These are phyloP conservation scores for Talaromyces sp. DNA, from an alignment of 2,329 filamentous ascomycete species.

Conservation along the genomic window DNA sequence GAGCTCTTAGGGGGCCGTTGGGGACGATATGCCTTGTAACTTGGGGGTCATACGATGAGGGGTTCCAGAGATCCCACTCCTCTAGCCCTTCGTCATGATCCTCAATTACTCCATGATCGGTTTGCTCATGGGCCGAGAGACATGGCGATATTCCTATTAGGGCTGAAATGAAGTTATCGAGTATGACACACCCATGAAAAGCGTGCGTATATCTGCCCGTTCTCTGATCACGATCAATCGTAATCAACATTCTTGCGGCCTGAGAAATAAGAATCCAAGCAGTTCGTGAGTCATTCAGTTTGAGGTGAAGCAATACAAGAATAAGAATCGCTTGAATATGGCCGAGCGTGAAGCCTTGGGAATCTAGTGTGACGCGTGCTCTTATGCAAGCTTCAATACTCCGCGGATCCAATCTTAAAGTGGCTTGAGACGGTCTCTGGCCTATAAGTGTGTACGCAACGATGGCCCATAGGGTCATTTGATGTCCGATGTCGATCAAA, in stretches of 20 bases:
- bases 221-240: background rate
- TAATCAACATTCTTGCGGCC: background rate
- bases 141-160: background rate
- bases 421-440: background rate
- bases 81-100: background rate
- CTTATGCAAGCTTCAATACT: constrained; percentile 7
- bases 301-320: constrained; percentile 54
- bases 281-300: constrained; percentile 42
- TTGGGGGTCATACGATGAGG: background rate
- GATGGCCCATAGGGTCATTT: constrained; percentile 1
- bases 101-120: background rate
- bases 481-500: background rate
- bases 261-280: constrained; percentile 49
- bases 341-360: constrained; percentile 39
- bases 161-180: constrained; percentile 1
- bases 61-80: constrained; percentile 1
- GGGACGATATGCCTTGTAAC: background rate
- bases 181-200: constrained; percentile 1
- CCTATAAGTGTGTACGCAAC: background rate
- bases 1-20: background rate
- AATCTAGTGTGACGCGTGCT: constrained; percentile 20
- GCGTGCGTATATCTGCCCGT: background rate
- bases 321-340: constrained; percentile 49
- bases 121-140: background rate
- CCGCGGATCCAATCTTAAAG: background rate